A percentile compares a stretch with the other conserved stretches of the same genome.
These are phyloP conservation scores for Beauveria scarabaeidicola DNA, from an alignment of 2,329 filamentous ascomycete species.

Conservation along the genomic window DNA sequence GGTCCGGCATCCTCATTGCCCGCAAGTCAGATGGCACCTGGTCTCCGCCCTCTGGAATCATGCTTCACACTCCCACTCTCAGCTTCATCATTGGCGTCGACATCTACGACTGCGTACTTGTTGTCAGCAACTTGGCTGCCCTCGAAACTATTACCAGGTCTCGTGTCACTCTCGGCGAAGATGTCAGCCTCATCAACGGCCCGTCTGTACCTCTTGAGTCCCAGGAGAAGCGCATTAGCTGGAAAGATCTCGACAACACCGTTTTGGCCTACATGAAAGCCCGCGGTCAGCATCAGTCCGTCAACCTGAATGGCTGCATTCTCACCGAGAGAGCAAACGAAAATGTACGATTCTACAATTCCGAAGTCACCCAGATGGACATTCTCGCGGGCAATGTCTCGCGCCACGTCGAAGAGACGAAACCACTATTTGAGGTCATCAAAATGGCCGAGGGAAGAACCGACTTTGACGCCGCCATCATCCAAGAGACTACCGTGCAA, in stretches of 20 bases:
- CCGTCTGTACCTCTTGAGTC: slow-evolving; percentile 55
- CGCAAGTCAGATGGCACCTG: slow-evolving; percentile 79
- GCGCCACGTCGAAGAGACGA: slow-evolving; percentile 45
- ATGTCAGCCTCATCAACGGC: slow-evolving; percentile 68
- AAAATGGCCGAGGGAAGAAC: slow-evolving; percentile 78
- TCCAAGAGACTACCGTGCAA: slow-evolving; percentile 55
- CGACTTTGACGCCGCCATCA: slow-evolving; percentile 60
- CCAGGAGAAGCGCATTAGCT: slow-evolving; percentile 41
- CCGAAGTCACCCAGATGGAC: slow-evolving; percentile 43
- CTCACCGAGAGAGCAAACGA: slow-evolving; percentile 49
- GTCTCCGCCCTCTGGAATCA: slow-evolving; percentile 84
- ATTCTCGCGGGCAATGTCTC: slow-evolving; percentile 49
- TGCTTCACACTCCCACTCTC: slow-evolving; percentile 80
- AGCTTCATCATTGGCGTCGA: slow-evolving; percentile 89
- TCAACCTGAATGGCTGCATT: slow-evolving; percentile 48
- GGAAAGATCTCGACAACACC: slow-evolving; percentile 45
- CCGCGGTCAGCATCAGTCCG: slow-evolving; percentile 45
- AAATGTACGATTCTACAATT: slow-evolving; percentile 50
- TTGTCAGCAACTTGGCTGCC: slow-evolving; percentile 80
- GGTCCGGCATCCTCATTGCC: slow-evolving; percentile 78
- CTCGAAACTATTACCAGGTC: slow-evolving; percentile 76
- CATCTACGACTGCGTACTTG: slow-evolving; percentile 90
- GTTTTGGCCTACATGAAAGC: slow-evolving; percentile 53
- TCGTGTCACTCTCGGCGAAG: slow-evolving; percentile 70
- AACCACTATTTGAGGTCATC: slow-evolving; percentile 68